Conservation (phyloP, 208 protist genomes). For the Crithidia mellificae region DNA sequence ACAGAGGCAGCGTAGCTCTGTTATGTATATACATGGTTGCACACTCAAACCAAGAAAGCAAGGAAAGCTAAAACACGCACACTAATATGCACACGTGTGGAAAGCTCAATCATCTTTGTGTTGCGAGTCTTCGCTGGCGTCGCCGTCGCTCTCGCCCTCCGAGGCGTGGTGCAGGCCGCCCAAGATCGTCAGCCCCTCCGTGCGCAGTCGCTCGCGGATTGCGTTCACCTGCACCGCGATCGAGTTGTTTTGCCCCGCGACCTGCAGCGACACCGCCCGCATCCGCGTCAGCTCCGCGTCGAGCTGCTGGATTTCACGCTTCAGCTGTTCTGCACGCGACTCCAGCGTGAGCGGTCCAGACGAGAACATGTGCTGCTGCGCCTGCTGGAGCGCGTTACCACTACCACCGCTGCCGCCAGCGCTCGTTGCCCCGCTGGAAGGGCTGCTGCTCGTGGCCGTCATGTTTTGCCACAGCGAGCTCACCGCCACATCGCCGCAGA, state of each 20-base stretch:
- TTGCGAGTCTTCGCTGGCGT: slow-evolving; percentile 3
- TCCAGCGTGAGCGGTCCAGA: slow-evolving; percentile 5
- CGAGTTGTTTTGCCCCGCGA: slow-evolving; percentile 57
- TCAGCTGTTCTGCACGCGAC: slow-evolving; percentile 31
- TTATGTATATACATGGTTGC: too few relatives aligned
- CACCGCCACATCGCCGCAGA: slow-evolving; percentile 52
- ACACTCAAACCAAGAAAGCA: too few relatives aligned
- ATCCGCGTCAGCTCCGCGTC: slow-evolving; percentile 58
- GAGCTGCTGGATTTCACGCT: slow-evolving; percentile 56
- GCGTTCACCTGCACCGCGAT: slow-evolving; percentile 59
- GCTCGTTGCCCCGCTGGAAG: too few relatives aligned
- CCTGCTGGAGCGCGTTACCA: too few relatives aligned
- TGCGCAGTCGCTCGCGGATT: slow-evolving; percentile 52
- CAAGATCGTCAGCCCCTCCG: slow-evolving; percentile 57
- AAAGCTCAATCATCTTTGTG: not conserved
- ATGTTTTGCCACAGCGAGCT: slow-evolving; percentile 7
- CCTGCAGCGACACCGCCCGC: slow-evolving; percentile 44
- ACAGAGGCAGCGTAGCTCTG: too few relatives aligned
- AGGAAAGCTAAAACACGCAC: too few relatives aligned
- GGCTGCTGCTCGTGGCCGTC: too few relatives aligned
- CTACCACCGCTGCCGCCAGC: not conserved
- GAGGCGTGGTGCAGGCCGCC: slow-evolving; percentile 39
- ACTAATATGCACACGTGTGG: too few relatives aligned
- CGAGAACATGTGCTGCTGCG: not conserved
- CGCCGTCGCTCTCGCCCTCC: slow-evolving; percentile 11